Conservation (phyloP, 768 basidiomycete species). For the Rhodotorula diobovata region DNA sequence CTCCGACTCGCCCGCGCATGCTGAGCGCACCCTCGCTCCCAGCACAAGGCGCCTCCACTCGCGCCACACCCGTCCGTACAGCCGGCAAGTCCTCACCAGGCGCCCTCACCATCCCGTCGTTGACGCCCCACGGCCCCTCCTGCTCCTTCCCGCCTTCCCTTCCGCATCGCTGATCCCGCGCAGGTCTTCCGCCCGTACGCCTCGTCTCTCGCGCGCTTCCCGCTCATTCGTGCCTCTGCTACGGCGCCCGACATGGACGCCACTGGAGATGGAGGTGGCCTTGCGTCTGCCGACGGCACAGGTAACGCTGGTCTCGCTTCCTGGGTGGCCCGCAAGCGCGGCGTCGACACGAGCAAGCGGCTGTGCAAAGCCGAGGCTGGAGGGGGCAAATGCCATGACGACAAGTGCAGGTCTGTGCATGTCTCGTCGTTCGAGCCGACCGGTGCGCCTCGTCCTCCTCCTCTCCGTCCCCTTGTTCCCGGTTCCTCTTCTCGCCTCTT, state of each 20-base stretch:
- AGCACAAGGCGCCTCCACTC: background rate
- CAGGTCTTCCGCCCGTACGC: conserved; percentile 30
- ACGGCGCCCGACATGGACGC: no score
- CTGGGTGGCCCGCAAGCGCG: conserved; percentile 16
- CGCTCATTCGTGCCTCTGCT: conserved; percentile 7
- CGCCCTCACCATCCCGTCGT: background rate
- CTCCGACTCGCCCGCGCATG: background rate
- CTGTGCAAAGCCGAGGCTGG: conserved; percentile 26
- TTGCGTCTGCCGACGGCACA: background rate
- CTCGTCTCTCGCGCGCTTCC: conserved; percentile 25
- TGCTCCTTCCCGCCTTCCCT: background rate
- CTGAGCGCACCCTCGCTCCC: background rate
- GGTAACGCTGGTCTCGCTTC: conserved; percentile 26
- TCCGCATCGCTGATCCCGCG: background rate
- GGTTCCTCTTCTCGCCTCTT: no score
- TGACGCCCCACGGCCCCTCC: background rate
- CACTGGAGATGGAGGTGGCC: no score
- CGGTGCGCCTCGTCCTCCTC: conserved; percentile 3
- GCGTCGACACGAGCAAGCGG: conserved; percentile 6
- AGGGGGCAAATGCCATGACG: conserved; percentile 19
- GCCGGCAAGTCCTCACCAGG: conserved; percentile 23
- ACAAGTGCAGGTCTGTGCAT: conserved; percentile 15
- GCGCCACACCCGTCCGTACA: background rate
- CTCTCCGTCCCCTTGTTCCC: no score
- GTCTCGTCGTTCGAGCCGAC: conserved; percentile 6